Evolutionary conservation across 2,329 filamentous ascomycete species (phyloP), one percentile per base, ranked within the genome.

Genomic region (Rutstroemia sp.): DNA sequence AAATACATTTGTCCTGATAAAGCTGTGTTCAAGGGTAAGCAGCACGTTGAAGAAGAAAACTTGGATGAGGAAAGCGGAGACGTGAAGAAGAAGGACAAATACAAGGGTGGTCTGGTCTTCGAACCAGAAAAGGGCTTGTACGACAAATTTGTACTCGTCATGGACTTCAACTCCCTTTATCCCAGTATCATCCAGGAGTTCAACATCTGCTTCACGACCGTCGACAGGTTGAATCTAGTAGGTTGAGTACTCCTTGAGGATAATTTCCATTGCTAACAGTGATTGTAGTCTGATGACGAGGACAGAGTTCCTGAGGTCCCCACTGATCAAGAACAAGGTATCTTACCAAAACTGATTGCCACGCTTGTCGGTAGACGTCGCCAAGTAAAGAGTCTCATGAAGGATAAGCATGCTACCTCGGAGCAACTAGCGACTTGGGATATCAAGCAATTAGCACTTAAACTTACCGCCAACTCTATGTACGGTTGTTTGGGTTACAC

Each of bases 111-210:
- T 78, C 84, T 99, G 34, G 94, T 99, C 57, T 97, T 99, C 65
- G 94, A 99, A 71, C 94, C 94, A 4, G 92, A 97, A 71, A 96
- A 92, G 72, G 94, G 95, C 17, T 80, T 99, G 4, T 99, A 99
- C 69, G 94, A 99, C 79, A 95, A 95, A 73, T 96, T 95, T 71
- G 88, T 99, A 54, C 81, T 99, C 56, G 95, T 99, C 72, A 99
- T 99, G 95, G 94, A 99, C 77, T 99, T 99, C 78, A 99, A 99
- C 80, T 96, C 92, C 66, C 78, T 99, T 60, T 99, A 99, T 67
- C 94, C 94, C 34, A 96, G 97, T 96, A 97, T 99, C 68, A 99
- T 99, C 60, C 95, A 99, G 69, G 95, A 99, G 78, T 99, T 86
- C 76, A 99, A 99, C 73, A 99, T 99, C 65, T 99, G 95, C 76